Conservation (phyloP, 805 yeast genomes). For the Lachancea cidri region DNA sequence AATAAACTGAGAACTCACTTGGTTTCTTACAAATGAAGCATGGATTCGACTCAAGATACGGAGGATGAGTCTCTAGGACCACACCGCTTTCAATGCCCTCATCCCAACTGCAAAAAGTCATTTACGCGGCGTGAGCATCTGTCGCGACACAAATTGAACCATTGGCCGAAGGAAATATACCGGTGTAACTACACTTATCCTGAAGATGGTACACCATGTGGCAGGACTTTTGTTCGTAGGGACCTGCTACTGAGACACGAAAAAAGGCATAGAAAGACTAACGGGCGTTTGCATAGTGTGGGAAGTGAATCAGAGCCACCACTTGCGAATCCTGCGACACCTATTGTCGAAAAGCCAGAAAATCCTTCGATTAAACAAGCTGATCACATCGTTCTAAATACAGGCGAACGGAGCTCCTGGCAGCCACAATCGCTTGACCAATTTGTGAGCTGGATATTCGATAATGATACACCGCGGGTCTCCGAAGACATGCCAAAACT, state of each 20-base stretch:
- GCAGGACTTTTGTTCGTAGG: slow-evolving; percentile 55
- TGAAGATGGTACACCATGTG: slow-evolving; percentile 38
- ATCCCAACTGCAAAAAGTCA: slow-evolving; percentile 47
- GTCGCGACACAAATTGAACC: slow-evolving; percentile 58
- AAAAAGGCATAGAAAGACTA: slow-evolving; percentile 35
- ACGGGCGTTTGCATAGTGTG: slow-evolving; percentile 5
- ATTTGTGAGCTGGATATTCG: slow-evolving; percentile 19
- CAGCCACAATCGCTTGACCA: slow-evolving; percentile 10
- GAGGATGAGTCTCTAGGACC: neutral
- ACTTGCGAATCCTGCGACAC: neutral
- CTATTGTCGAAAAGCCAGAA: neutral
- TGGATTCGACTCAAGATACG: neutral
- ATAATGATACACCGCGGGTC: slow-evolving; percentile 3
- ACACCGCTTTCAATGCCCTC: slow-evolving; percentile 33
- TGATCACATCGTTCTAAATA: neutral
- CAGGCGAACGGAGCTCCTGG: neutral
- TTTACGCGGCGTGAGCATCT: slow-evolving; percentile 59
- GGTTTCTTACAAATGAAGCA: neutral
- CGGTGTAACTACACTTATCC: slow-evolving; percentile 37
- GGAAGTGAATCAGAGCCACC: neutral
- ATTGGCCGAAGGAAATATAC: slow-evolving; percentile 47
- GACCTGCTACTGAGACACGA: slow-evolving; percentile 47
- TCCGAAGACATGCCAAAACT: neutral
- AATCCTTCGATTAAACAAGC: neutral
- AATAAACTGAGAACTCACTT: neutral